Evolutionary conservation across 345 rosid genomes (phyloP), one percentile per base, ranked within the genome.

Genomic region (Lumnitzera racemosa): DNA sequence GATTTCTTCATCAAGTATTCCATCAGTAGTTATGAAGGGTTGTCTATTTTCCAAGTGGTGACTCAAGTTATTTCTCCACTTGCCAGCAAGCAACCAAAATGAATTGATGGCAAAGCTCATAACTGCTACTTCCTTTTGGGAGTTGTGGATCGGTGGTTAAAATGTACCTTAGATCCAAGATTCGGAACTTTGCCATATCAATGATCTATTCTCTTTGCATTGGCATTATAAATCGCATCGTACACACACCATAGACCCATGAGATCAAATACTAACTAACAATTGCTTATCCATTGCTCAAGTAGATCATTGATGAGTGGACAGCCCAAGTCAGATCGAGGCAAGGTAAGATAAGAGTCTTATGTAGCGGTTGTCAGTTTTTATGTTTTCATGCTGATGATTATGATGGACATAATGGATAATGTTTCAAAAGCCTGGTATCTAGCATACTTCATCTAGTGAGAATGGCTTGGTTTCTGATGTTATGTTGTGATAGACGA

Each of bases 261-360:
- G 25, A 55, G 47, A 49, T 5, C 2, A 8, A 27, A 61, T 17
- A 64, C 68, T 56, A 24, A n/a, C 47, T 23, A 13, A 12, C 55
- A 49, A 70, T 61, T 41, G 15, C 13, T 63, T 29, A 13, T 47
- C 20, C 63, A 56, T 58, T 2, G 54, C 55, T 66, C 49, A 4
- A 61, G 71, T 82, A 92, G 98, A 67, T 87, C 41, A 80, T 85
- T 55, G 87, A 92, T 53, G 96, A 92, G 66, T 89, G 98, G 98
- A 85, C 87, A 20, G 65, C 24, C 68, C 97, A 85, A 78, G 83
- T 92, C 69, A 78, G 83, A 72, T 66, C 94, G 24, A 80, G 84
- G 77, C 74, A 80, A 67, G 85, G 98, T 83, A 74, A 70, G 51
- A 31, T 17, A 36, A 20, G 43, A 36, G 10, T 36, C 43, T 36